Evolutionary conservation across 441 rosid species (phyloP).

Genomic region (Pelargonium citronellum): DNA sequence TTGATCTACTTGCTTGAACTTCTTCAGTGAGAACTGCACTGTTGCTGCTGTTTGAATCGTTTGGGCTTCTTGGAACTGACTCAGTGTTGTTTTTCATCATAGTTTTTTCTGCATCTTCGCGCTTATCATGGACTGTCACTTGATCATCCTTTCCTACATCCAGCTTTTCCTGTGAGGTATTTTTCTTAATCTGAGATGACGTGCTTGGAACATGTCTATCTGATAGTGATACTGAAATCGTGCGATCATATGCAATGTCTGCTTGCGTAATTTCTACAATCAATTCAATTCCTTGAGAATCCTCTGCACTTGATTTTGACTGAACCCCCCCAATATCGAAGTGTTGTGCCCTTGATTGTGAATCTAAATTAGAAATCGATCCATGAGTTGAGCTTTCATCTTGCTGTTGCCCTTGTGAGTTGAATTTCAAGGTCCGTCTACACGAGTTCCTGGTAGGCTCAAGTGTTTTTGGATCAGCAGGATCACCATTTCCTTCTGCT

Average conservation of each 20-base stretch:
- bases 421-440: constrained; percentile 48
- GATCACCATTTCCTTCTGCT: constrained; percentile 25
- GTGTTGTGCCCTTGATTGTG: constrained; percentile 28
- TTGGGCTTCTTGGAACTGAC: constrained; percentile 23
- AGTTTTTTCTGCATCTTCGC: constrained; percentile 17
- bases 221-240: constrained; percentile 22
- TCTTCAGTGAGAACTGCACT: constrained; percentile 22
- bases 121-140: constrained; percentile 17
- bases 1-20: constrained; percentile 30
- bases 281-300: constrained; percentile 34
- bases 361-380: constrained; percentile 18
- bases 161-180: constrained; percentile 19
- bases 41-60: constrained; percentile 24
- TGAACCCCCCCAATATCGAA: constrained; percentile 18
- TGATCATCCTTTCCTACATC: constrained; percentile 19
- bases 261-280: constrained; percentile 25
- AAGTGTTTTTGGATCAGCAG: constrained; percentile 27
- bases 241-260: constrained; percentile 26
- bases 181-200: constrained; percentile 32
- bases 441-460: constrained; percentile 36
- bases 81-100: constrained; percentile 20
- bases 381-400: constrained; percentile 23
- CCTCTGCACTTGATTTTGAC: constrained; percentile 25
- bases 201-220: constrained; percentile 38
- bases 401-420: constrained; percentile 22